These are phyloP conservation scores for Blastocystis sp. DNA, from an alignment of 352 stramenopile genomes.

Conservation along the genomic window DNA sequence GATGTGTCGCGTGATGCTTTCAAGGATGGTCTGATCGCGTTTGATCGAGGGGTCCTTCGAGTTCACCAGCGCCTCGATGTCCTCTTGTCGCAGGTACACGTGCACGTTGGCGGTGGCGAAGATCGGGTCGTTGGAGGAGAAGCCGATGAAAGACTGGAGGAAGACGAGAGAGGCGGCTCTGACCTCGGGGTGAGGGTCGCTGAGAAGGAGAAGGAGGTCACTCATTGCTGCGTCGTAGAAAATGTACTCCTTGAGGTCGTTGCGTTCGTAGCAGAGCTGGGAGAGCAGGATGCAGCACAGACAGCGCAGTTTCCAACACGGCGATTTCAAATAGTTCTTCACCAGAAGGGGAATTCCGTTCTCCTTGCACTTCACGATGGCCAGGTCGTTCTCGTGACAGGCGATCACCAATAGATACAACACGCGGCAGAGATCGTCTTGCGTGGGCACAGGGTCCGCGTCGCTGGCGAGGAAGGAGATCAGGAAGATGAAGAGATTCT, in stretches of 20 bases:
- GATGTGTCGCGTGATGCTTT: constrained; percentile 16
- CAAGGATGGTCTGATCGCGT: constrained; percentile 25
- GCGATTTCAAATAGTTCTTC: constrained; percentile 53
- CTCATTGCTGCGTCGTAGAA: background rate
- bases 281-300: constrained; percentile 48
- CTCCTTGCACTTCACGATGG: background rate
- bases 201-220: constrained; percentile 42
- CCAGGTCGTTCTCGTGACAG: constrained; percentile 39
- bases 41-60: constrained; percentile 5
- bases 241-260: constrained; percentile 49
- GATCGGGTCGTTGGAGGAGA: background rate
- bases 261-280: constrained; percentile 46
- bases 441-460: background rate
- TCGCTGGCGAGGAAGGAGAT: constrained; percentile 35
- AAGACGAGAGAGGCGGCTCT: constrained; percentile 24
- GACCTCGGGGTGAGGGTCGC: constrained; percentile 34
- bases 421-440: constrained; percentile 24
- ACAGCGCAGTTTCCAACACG: constrained; percentile 20
- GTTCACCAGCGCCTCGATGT: constrained; percentile 11
- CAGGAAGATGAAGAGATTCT: constrained; percentile 48
- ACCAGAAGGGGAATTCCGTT: constrained; percentile 32
- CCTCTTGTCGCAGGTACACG: constrained; percentile 36
- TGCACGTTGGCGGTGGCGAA: constrained; percentile 5
- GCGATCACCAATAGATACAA: constrained; percentile 29
- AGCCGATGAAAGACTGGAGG: constrained; percentile 61